phyloP scores from a whole-genome alignment of 2,329 filamentous ascomycete genomes.

The Hypoxylon rubiginosum region DNA sequence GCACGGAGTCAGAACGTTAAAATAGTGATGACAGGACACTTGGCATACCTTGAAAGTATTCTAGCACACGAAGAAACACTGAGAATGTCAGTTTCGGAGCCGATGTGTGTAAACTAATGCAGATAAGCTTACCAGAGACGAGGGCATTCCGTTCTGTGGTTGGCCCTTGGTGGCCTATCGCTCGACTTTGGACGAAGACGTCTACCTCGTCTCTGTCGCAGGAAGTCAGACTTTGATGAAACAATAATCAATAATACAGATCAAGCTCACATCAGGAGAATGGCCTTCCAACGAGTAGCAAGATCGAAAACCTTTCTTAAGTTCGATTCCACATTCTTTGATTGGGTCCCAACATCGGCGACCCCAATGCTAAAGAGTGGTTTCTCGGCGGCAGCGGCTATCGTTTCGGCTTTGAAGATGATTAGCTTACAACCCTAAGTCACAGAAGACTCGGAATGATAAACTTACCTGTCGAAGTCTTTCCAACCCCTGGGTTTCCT shows the following conservation, averaged over 20 bases:
- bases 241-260: no score
- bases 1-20: no score
- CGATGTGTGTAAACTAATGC: no score
- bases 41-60: conserved; percentile 34
- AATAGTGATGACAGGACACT: no score
- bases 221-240: no score
- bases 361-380: conserved; percentile 28
- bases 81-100: not conserved
- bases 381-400: conserved; percentile 24
- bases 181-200: conserved; percentile 29
- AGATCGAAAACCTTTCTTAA: conserved; percentile 28
- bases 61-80: conserved; percentile 32
- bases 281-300: conserved; percentile 28
- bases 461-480: conserved; percentile 23
- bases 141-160: conserved; percentile 26
- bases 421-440: no score
- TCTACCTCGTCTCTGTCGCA: conserved; percentile 27
- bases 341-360: conserved; percentile 28
- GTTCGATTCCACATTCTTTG: conserved; percentile 26
- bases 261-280: conserved; percentile 21
- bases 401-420: conserved; percentile 14
- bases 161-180: not conserved
- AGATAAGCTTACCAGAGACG: conserved; percentile 21
- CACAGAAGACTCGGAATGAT: no score
- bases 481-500: not conserved